Base-by-base conservation (phyloP, 169 alveolate genomes). In the Neospora caninum region DNA sequence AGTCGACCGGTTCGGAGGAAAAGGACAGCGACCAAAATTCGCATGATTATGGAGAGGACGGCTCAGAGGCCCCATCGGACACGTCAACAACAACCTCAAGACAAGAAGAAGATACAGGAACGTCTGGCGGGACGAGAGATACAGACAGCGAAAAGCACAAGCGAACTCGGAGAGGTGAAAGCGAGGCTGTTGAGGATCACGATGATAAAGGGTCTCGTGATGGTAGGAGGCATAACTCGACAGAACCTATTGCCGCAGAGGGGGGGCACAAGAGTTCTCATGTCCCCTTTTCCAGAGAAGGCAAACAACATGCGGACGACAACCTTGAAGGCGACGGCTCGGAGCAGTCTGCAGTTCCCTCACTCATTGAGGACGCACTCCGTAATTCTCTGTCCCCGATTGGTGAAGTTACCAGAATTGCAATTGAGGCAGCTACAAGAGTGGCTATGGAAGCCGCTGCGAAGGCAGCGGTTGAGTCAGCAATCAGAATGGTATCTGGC, bases 401-500 rank as follows among this genome's bases (percentile, higher is more conserved):
- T 18, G 43, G 45, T 34, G 41, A 78, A 7, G 27, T 39, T 34
- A 78, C 45, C 53, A 34, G 43, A 49, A 41, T n/a, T 16, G 89
- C 36, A 42, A 82, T 82, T 43, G 67, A 49, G 27, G 69, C 89
- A 82, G 89, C 89, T 31, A 82, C 67, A 69, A 82, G 89, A 82
- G 89, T 69, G 89, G 67, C 70, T 9, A n/a, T 82, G 41, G 89
- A 82, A 82, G 89, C 89, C 20, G 89, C 89, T 82, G 54, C 67
- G 39, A 36, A 42, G 41, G 70, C 89, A 82, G 89, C 67, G 34
- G 27, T 39, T 39, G 53, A 78, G 45, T 42, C 87, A 38, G 53
- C 87, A 16, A 39, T 38, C 43, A 34, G 53, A 34, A 27, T 34
- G 29, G 53, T 20, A 45, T 22, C 29, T 10, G 45, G 43, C 41